Base-by-base conservation (phyloP, 352 stramenopile genomes). In the Globisporangium radiosum region DNA sequence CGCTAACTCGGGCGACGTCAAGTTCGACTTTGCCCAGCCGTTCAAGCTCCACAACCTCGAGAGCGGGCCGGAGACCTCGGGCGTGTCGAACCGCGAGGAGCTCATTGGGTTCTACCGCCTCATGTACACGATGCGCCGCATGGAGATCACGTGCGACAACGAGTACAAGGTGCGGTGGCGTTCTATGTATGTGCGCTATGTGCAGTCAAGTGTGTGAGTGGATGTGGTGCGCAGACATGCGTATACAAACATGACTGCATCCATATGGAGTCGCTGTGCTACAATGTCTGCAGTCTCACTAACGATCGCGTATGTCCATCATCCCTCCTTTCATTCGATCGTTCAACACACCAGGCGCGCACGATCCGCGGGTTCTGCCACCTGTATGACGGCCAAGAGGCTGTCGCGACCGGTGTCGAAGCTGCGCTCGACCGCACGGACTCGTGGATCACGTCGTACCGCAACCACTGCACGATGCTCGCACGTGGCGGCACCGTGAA, bases 101-200 rank as follows among this genome's bases (percentile, higher is more conserved):
- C 76, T 99, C 56, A 62, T 99, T 54, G 66, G 70, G 13, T 99
- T 98, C 76, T 98, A 99, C 75, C 84, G 97, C 72, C 71, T 98
- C 52, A 99, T 99, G 97, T 99, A 99, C 90, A 99, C 91, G 14
- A 99, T 99, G 95, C 94, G 97, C 65, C 93, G 97, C 58, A 99
- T 99, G 97, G 97, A 99, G 82, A 99, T 99, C 75, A 99, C 97
- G 10, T 99, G 97, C 69, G 97, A 99, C 76, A 99, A 99, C 63
- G 97, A 99, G 78, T 99, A 99, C 90, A 99, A 99, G 90, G 45
- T 49, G 13, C 45, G 45, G 0, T 15, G 5, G 39, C 39, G 39
- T 43, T 11, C 7, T 43, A 5, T 43, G 39, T 43, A 33, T 33
- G 25, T 33, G 25, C 25, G 25, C 25, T 33, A 33, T 33, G 25